These are phyloP conservation scores for Teunomyces funiuensis DNA, from an alignment of 805 yeast genomes.

Conservation along the genomic window DNA sequence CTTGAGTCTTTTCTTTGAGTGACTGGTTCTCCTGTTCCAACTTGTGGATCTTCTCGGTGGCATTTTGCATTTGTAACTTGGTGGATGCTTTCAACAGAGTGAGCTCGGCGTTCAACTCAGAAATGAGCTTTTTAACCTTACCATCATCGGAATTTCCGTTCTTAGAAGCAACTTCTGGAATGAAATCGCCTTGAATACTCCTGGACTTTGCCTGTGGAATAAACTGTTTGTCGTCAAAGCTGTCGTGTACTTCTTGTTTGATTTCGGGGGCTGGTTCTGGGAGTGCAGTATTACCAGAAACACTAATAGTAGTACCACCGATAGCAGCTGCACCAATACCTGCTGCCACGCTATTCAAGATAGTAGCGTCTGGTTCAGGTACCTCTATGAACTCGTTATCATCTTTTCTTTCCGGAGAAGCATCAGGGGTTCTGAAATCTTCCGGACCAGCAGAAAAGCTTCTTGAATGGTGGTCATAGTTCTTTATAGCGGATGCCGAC, in stretches of 20 bases:
- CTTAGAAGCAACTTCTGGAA: slow-evolving; percentile 2
- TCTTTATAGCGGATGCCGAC: slow-evolving; percentile 10
- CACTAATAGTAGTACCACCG: too few relatives aligned
- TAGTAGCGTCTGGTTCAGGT: slow-evolving; percentile 25
- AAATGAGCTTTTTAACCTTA: slow-evolving; percentile 30
- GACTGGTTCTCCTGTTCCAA: slow-evolving; percentile 41
- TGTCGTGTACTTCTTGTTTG: slow-evolving; percentile 9
- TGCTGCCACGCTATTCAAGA: slow-evolving; percentile 3
- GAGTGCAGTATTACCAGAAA: too few relatives aligned
- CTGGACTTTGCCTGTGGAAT: not conserved
- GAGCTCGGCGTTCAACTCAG: slow-evolving; percentile 34
- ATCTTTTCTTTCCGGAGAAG: slow-evolving; percentile 15
- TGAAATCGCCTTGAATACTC: not conserved
- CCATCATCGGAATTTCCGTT: slow-evolving; percentile 19
- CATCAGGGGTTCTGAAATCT: slow-evolving; percentile 25
- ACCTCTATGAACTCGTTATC: slow-evolving; percentile 31
- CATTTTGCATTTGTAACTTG: slow-evolving; percentile 53
- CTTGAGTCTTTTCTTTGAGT: slow-evolving; percentile 8
- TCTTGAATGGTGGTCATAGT: slow-evolving; percentile 30
- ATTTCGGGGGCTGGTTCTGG: not conserved
- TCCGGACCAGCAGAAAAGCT: slow-evolving; percentile 37
- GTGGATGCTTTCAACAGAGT: slow-evolving; percentile 30
- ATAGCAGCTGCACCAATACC: slow-evolving; percentile 4
- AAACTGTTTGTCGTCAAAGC: not conserved
- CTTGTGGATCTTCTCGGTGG: slow-evolving; percentile 51